Percentiles rank a stretch among this genome's conserved stretches.
Conservation (phyloP, 306 rosid species). For the Gynostemma pentaphyllum region DNA sequence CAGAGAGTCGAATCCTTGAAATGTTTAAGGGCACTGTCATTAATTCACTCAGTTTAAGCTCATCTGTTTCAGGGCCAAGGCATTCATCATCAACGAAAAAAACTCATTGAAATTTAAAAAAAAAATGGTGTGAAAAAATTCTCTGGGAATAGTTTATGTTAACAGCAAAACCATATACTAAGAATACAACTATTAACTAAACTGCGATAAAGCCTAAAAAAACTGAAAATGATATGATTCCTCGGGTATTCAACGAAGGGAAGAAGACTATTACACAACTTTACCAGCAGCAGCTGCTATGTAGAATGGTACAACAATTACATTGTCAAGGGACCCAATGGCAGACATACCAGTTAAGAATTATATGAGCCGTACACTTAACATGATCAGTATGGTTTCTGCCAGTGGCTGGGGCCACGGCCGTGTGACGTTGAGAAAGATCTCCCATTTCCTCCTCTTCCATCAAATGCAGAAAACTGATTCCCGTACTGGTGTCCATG, state of each 20-base stretch:
- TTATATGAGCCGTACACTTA: background rate
- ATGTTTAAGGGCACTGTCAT: too few relatives aligned
- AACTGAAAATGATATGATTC: background rate
- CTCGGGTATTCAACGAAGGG: background rate
- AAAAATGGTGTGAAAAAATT: too few relatives aligned
- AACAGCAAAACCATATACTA: background rate
- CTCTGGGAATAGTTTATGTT: too few relatives aligned
- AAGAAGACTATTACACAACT: background rate
- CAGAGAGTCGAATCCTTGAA: too few relatives aligned
- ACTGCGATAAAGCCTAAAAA: too few relatives aligned
- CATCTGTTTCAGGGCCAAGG: too few relatives aligned
- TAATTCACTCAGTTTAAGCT: too few relatives aligned
- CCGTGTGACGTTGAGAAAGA: slow-evolving; percentile 37
- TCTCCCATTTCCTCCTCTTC: slow-evolving; percentile 35
- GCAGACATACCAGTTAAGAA: background rate
- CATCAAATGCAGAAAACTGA: slow-evolving; percentile 40
- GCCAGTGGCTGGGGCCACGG: slow-evolving; percentile 34
- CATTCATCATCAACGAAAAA: too few relatives aligned
- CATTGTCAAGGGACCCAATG: background rate
- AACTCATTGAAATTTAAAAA: background rate
- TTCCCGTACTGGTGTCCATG: slow-evolving; percentile 40
- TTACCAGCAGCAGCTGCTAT: background rate
- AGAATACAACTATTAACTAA: background rate
- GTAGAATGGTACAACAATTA: background rate
- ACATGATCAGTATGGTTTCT: slow-evolving; percentile 1